Evolutionary conservation across 208 protist genomes (phyloP), one percentile per base, ranked within the genome.

Genomic region (Leishmania amazonensis): DNA sequence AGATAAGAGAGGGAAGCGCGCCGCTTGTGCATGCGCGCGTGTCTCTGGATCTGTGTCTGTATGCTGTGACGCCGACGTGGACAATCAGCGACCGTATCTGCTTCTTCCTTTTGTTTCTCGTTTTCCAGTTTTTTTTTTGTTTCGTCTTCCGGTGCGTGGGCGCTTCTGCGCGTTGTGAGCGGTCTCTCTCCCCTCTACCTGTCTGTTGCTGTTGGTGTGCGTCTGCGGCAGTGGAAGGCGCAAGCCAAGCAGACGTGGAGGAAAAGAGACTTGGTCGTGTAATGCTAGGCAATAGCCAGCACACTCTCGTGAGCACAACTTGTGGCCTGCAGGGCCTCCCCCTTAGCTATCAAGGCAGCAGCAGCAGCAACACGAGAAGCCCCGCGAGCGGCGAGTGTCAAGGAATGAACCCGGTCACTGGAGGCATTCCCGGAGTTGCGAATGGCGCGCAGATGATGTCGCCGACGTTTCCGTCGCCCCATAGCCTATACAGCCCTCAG

Each of bases 401-500:
- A 3, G 76, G 38, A 24, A 86, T 86, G 83, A 82, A 86, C 40
- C 83, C 83, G 0, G 72, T 86, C 15, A 86, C 83, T 28, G 81
- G 84, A 8, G 80, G 49, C 60, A 81, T 88, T 17, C 78, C 83
- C 19, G 83, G 83, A 35, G 74, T 86, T 47, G 42, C 54, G 57
- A 85, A 81, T 60, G 76, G 75, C 19, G 79, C 68, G 51, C 83
- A 85, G 68, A 87, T 86, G 81, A 85, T 89, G 78, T 86, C 89
- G 21, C 89, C 89, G 21, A 89, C 83, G 21, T 93, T 88, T 45
- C 78, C 85, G 64, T 90, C 87, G 11, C 88, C 90, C 0, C 88
- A 91, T 87, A 92, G 87, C 77, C 71, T 94, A 24, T 96, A 94
- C 83, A 89, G 84, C 3, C 86, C 88, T 21, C 91, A 96, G 60